Evolutionary conservation across 164 flowering plant species (phyloP), one percentile per base, ranked within the genome.

Genomic region (Pachysandra terminalis): DNA sequence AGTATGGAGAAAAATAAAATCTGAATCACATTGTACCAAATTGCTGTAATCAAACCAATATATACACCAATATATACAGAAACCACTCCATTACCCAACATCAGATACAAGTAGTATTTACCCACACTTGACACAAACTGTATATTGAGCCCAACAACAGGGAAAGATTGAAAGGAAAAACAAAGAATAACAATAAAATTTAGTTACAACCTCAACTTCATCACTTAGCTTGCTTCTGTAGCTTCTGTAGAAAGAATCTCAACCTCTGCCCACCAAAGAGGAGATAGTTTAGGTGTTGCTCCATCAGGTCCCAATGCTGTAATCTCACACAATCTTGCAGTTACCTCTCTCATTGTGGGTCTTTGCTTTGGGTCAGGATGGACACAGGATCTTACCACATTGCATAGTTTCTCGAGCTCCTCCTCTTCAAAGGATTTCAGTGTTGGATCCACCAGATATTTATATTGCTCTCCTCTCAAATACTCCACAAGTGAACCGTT

Each of bases 241-340:
- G 97, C 83, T 9, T 84, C 86, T 0, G 81, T 63, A 0, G 97
- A 86, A 63, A 82, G 26, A 63, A 91, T 80, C 74, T 91, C 97
- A 62, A 91, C 89, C 73, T 91, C 97, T 23, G 95, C 97, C 97
- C 97, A 91, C 97, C 97, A 91, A 58, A 91, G 86, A 35, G 95
- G 97, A 26, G 97, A 89, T 19, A 83, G 74, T 63, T 68, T 86
- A 2, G 93, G 90, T 24, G 71, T 66, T 59, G 93, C 91, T 64
- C 71, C 86, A 58, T 91, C 89, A 0, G 85, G 88, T n/a, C 76
- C 68, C 56, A 91, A 70, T 37, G 70, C 81, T 0, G 93, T 89
- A 14, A 88, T 80, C 67, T 76, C 85, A 65, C 84, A 78, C 72
- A 91, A 64, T 59, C 80, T 82, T 54, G 73, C 73, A 40, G 83